Evolutionary conservation across 2,329 filamentous ascomycete species (phyloP).

Genomic region (Penicillium sp.): DNA sequence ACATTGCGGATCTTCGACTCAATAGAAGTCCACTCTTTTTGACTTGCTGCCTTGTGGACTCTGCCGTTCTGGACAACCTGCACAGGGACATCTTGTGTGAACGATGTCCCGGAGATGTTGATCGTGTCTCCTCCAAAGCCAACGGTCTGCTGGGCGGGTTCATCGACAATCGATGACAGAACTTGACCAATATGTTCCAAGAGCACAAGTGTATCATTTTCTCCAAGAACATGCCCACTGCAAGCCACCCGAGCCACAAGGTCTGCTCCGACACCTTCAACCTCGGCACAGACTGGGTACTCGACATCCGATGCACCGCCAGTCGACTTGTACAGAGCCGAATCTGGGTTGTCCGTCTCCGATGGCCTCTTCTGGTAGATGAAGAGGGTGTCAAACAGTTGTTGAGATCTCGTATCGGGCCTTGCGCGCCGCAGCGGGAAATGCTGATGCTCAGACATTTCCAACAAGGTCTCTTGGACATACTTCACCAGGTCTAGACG

Average conservation of each 20-base stretch:
- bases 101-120: slow-evolving; percentile 60
- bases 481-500: slow-evolving; percentile 62
- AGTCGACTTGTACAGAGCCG: slow-evolving; percentile 58
- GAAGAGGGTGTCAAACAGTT: slow-evolving; percentile 62
- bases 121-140: slow-evolving; percentile 50
- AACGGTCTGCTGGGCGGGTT: slow-evolving; percentile 51
- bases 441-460: slow-evolving; percentile 67
- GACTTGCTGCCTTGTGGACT: neutral
- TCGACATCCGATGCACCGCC: slow-evolving; percentile 65
- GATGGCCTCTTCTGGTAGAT: slow-evolving; percentile 58
- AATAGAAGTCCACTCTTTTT: slow-evolving; percentile 28
- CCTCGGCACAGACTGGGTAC: slow-evolving; percentile 76
- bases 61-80: slow-evolving; percentile 3
- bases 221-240: slow-evolving; percentile 53
- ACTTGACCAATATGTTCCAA: slow-evolving; percentile 58
- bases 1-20: slow-evolving; percentile 44
- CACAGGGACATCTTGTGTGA: slow-evolving; percentile 14
- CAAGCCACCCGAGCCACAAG: slow-evolving; percentile 70
- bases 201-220: slow-evolving; percentile 47
- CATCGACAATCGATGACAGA: slow-evolving; percentile 53
- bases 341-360: slow-evolving; percentile 10
- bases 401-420: slow-evolving; percentile 42
- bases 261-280: slow-evolving; percentile 57
- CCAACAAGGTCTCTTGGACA: slow-evolving; percentile 65
- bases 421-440: slow-evolving; percentile 71